These are phyloP conservation scores for Trichoderma sp. DNA, from an alignment of 2,329 filamentous ascomycete genomes.

Conservation along the genomic window DNA sequence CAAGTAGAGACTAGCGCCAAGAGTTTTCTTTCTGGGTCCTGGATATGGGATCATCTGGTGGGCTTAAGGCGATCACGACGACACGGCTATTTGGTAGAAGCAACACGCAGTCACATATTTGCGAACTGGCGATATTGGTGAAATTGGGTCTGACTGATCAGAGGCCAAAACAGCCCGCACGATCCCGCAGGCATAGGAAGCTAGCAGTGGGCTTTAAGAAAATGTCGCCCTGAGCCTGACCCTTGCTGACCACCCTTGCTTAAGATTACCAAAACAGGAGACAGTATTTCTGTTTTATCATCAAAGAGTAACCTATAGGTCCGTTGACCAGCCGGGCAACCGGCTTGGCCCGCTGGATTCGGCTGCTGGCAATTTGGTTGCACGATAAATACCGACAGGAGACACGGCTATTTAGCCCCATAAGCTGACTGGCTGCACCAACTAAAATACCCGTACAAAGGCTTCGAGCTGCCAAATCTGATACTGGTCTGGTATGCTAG, in stretches of 20 bases:
- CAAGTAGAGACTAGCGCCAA: background rate
- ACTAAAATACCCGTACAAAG: background rate
- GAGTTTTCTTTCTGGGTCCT: background rate
- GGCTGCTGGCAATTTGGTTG: background rate
- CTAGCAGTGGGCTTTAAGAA: background rate
- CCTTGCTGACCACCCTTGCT: background rate
- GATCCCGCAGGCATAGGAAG: background rate
- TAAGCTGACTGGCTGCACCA: background rate
- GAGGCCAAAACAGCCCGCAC: background rate
- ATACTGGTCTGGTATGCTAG: background rate
- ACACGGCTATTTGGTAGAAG: background rate
- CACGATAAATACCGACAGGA: background rate
- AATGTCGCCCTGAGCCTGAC: background rate
- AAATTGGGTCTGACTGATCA: background rate
- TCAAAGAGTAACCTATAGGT: background rate
- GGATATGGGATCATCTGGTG: background rate
- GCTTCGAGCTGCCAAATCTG: conserved; percentile 2
- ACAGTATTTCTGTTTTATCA: background rate
- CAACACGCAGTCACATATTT: background rate
- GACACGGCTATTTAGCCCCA: background rate
- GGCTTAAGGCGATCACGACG: background rate
- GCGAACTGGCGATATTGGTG: background rate
- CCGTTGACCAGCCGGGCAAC: background rate
- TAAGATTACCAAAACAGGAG: background rate
- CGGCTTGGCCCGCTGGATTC: background rate